These are phyloP conservation scores for Melocanna baccifera DNA, from an alignment of 176 grass and related monocot genomes.

Conservation along the genomic window DNA sequence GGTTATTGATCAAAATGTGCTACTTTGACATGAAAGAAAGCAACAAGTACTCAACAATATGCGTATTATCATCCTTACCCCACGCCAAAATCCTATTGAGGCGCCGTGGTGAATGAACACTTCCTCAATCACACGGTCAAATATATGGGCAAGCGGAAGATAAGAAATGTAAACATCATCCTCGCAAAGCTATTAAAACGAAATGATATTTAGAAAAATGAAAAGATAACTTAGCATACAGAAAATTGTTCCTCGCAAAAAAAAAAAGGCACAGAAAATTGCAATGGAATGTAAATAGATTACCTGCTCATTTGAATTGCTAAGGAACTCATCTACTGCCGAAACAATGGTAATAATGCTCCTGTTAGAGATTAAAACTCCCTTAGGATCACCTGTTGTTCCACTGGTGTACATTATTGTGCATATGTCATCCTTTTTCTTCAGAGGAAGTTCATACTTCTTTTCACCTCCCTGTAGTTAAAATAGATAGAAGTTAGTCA, in stretches of 20 bases:
- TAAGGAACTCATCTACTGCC: slow-evolving; percentile 57
- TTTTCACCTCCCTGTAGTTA: slow-evolving; percentile 56
- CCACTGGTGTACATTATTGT: slow-evolving; percentile 99
- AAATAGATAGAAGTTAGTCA: slow-evolving; percentile 10
- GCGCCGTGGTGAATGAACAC: slow-evolving; percentile 82
- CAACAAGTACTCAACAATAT: background rate
- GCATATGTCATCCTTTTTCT: slow-evolving; percentile 75
- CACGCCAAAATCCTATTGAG: slow-evolving; percentile 97
- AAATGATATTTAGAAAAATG: slow-evolving; percentile 16
- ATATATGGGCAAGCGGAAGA: slow-evolving; percentile 93
- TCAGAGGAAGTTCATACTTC: slow-evolving; percentile 71
- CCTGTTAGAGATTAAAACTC: slow-evolving; percentile 83
- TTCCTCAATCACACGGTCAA: slow-evolving; percentile 91
- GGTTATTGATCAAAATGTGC: slow-evolving; percentile 13
- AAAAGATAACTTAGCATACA: background rate
- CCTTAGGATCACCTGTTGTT: slow-evolving; percentile 93
- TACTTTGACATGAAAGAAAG: background rate
- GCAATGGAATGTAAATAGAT: slow-evolving; percentile 1
- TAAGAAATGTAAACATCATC: slow-evolving; percentile 84
- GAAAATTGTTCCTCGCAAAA: background rate
- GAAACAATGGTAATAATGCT: slow-evolving; percentile 82
- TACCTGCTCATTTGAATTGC: slow-evolving; percentile 56
- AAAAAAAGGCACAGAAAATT: background rate
- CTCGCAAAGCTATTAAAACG: slow-evolving; percentile 47
- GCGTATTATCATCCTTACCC: slow-evolving; percentile 50